phyloP scores from a whole-genome alignment of 2,329 filamentous ascomycete genomes.

The Botrytis tulipae region DNA sequence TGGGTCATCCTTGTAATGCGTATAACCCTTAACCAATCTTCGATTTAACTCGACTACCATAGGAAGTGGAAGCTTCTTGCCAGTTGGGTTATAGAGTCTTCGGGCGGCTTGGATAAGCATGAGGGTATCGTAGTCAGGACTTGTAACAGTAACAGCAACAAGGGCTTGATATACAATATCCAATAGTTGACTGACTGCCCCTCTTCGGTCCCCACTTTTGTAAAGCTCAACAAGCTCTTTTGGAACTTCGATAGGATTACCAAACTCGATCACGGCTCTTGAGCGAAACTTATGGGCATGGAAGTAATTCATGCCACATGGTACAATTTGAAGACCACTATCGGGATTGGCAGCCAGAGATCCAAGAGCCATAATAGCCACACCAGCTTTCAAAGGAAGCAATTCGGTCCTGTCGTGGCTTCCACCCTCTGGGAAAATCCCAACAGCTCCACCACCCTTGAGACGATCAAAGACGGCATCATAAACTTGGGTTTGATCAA shows the following conservation, averaged over 20 bases:
- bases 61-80: slow-evolving; percentile 26
- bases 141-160: slow-evolving; percentile 87
- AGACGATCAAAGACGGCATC: slow-evolving; percentile 85
- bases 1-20: slow-evolving; percentile 26
- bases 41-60: slow-evolving; percentile 71
- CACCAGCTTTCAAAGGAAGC: slow-evolving; percentile 85
- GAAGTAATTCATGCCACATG: slow-evolving; percentile 99
- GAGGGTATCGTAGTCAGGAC: slow-evolving; percentile 90
- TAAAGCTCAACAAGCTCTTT: slow-evolving; percentile 82
- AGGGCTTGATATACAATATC: slow-evolving; percentile 61
- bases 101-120: slow-evolving; percentile 88
- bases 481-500: slow-evolving; percentile 91
- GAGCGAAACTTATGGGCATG: slow-evolving; percentile 98
- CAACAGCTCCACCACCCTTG: slow-evolving; percentile 79
- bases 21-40: slow-evolving; percentile 84
- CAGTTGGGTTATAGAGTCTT: slow-evolving; percentile 85
- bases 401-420: slow-evolving; percentile 93
- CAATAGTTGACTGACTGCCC: slow-evolving; percentile 81
- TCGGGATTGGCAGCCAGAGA: slow-evolving; percentile 74
- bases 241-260: slow-evolving; percentile 81
- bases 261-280: slow-evolving; percentile 92
- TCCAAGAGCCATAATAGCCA: slow-evolving; percentile 96
- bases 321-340: slow-evolving; percentile 90
- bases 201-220: slow-evolving; percentile 75
- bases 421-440: slow-evolving; percentile 94